phyloP scores from a whole-genome alignment of 2,329 filamentous ascomycete genomes.

The Tolypocladium ophioglossoides region DNA sequence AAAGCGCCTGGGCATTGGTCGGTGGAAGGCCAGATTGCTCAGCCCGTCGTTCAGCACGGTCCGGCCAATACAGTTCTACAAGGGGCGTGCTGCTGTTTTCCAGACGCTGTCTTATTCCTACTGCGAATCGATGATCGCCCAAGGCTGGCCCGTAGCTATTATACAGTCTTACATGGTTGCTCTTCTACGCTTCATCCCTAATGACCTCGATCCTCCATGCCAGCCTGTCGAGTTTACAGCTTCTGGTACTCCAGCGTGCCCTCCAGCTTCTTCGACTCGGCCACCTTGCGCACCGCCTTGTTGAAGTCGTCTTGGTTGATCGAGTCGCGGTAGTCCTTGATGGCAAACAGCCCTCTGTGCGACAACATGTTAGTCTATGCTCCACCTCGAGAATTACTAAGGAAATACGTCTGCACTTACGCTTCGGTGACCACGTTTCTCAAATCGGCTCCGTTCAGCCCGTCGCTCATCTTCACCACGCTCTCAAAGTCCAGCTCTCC shows the following conservation, averaged over 20 bases:
- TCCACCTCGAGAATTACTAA: no score
- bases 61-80: background rate
- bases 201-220: background rate
- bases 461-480: constrained; percentile 99
- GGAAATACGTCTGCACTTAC: constrained; percentile 43
- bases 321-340: constrained; percentile 94
- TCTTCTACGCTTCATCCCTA: background rate
- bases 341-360: constrained; percentile 79
- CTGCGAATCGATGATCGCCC: background rate
- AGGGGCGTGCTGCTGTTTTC: background rate
- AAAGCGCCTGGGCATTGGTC: background rate
- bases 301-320: constrained; percentile 99
- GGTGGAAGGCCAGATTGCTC: background rate
- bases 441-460: constrained; percentile 93
- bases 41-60: background rate
- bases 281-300: constrained; percentile 95
- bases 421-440: constrained; percentile 97
- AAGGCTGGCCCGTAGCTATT: background rate
- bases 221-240: constrained; percentile 41
- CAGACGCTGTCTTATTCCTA: background rate
- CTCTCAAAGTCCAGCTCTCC: constrained; percentile 98
- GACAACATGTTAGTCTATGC: background rate
- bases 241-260: constrained; percentile 98
- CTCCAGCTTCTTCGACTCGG: constrained; percentile 95
- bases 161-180: background rate